Evolutionary conservation across 2,329 filamentous ascomycete genomes (phyloP), one percentile per base, ranked within the genome.

Genomic region (Alternaria brassicicola): DNA sequence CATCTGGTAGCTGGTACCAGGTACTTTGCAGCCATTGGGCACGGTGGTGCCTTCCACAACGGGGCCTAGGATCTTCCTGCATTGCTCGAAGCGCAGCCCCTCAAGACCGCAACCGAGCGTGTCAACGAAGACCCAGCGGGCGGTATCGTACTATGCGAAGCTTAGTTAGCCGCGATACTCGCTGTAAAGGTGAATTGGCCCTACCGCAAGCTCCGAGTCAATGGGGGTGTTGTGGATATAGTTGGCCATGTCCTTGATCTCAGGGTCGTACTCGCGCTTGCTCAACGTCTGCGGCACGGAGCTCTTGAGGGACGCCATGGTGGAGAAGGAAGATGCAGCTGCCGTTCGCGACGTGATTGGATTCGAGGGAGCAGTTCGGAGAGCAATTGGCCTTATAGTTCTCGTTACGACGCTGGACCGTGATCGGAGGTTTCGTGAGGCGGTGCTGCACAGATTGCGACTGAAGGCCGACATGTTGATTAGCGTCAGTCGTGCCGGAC

Each of bases 81-180:
- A 98, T 81, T 97, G 92, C 79, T 93, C 92, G 84, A 99, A 99
- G 70, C 90, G 89, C 75, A 99, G 86, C 68, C 92, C 95, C 83
- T 98, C 93, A 64, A 99, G 88, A 77, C 95, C 95, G 79, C 95
- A 99, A 75, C 95, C 95, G 46, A 99, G 86, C 55, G 95, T 98
- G 80, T 99, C 95, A 75, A 98, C 88, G 80, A 99, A 93, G 69
- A 98, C 93, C 83, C 93, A 94, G 81, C 95, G 90, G 63, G 95
- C 95, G 47, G 95, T 99, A 80, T 99, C 95, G 77, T 91, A 96
- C 91, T 95, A 63, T 23, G 62, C 10, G 45, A 23, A 52, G 31
- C 33, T 19, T 38, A 15, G 43, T 74, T 59, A 73, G 73, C 59
- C 36, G 31, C 8, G 8, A 7, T 41, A 39, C 36, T 41, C 13